Percentiles rank a stretch among this genome's conserved stretches.
phyloP scores from a whole-genome alignment of 257 asterid genomes.

The Solanum sejunctum region DNA sequence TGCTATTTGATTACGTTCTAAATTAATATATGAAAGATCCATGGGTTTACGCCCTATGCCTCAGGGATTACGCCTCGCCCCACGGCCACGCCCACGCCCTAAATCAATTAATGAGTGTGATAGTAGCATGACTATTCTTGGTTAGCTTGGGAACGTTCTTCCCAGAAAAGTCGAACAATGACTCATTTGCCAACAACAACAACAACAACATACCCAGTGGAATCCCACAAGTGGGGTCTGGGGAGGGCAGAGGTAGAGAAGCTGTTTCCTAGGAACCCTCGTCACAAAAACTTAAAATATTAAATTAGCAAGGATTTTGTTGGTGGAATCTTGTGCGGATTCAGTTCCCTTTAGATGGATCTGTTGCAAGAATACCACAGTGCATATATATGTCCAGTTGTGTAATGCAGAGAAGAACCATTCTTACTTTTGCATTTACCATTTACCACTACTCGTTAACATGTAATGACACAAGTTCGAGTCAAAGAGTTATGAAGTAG shows the following conservation, averaged over 20 bases:
- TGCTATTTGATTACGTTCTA: too few species aligned
- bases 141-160: background rate
- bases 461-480: too few species aligned
- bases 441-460: background rate
- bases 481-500: too few species aligned
- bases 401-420: background rate
- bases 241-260: too few species aligned
- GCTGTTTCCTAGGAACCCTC: too few species aligned
- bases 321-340: background rate
- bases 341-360: background rate
- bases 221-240: too few species aligned
- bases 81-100: too few species aligned
- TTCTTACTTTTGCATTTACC: background rate
- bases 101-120: background rate
- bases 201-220: too few species aligned
- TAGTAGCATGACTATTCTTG: background rate
- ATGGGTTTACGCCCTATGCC: too few species aligned
- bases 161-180: background rate
- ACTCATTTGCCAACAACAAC: background rate
- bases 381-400: background rate
- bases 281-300: background rate
- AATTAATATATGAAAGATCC: too few species aligned
- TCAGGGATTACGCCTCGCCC: too few species aligned
- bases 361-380: background rate
- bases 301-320: background rate